These are phyloP conservation scores for Irpex sp. DNA, from an alignment of 1,284 basidiomycete species.

Conservation along the genomic window DNA sequence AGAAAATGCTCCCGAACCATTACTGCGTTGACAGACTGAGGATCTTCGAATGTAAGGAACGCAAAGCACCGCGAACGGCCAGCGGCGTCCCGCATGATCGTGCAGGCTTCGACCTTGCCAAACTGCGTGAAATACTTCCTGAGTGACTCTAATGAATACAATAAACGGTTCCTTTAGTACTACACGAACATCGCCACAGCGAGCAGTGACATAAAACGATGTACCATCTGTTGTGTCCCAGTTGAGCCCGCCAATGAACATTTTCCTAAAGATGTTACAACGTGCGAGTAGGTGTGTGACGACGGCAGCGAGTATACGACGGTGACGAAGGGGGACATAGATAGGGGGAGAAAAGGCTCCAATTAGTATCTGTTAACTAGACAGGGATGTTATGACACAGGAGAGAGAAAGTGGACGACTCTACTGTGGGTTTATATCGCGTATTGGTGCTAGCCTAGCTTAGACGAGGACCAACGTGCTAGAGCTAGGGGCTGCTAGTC, in stretches of 20 bases:
- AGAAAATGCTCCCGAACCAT: conserved; percentile 83
- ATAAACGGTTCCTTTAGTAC: conserved; percentile 24
- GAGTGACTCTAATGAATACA: conserved; percentile 52
- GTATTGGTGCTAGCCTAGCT: conserved; percentile 34
- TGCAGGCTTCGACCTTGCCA: conserved; percentile 87
- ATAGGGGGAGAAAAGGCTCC: conserved; percentile 38
- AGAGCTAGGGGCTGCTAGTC: conserved; percentile 60
- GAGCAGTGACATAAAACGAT: conserved; percentile 28
- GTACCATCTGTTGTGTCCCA: conserved; percentile 98
- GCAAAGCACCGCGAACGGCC: conserved; percentile 93
- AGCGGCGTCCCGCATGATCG: conserved; percentile 91
- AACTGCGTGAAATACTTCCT: conserved; percentile 72
- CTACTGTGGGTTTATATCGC: conserved; percentile 55
- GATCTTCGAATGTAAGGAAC: conserved; percentile 90
- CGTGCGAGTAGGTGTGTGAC: conserved; percentile 15
- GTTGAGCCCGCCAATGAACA: conserved; percentile 97
- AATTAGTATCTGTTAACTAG: conserved; percentile 80
- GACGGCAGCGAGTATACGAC: conserved; percentile 40
- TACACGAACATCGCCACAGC: conserved; percentile 14
- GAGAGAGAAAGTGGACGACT: conserved; percentile 53
- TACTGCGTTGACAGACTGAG: conserved; percentile 77
- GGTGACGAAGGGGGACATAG: conserved; percentile 21
- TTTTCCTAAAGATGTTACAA: conserved; percentile 69
- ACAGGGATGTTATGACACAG: conserved; percentile 61
- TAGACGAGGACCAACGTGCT: conserved; percentile 45